Base-by-base conservation (phyloP, 2,329 filamentous ascomycete genomes). In the Pseudogymnoascus sp. region DNA sequence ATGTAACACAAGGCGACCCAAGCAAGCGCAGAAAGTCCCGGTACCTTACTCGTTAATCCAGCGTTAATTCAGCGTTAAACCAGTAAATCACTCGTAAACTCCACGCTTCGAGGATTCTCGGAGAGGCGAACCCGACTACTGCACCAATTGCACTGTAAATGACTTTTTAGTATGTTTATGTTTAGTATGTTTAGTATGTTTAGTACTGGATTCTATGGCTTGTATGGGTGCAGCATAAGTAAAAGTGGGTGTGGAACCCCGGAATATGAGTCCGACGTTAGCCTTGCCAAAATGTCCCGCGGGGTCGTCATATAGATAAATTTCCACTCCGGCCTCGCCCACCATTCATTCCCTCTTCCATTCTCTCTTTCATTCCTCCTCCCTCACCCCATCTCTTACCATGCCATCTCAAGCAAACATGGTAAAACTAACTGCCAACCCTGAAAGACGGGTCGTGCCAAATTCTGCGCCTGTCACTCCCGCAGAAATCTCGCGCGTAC, bases 401-500 rank as follows among this genome's bases (percentile, higher is more conserved):
- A 56, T 56, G 50, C 50, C 50, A 33, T 56, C 50, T 12, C 50
- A 10, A 56, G 50, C 50, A 56, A 56, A 33, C 50, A 56, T 56
- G 50, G 50, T 56, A 18, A 56, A 56, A 56, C 28, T 33, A 1
- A 18, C 50, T 56, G 50, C 50, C n/a, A 56, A 56, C 50, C 28
- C 50, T 18, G 50, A 56, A 16, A 56, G 50, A 56, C 25, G 50
- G 50, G 25, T 25, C 44, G 5, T 56, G 10, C 28, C 50, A 56
- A 56, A 56, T 56, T 56, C 50, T 56, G 50, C 50, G 25, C 50
- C 50, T 1, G 50, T 56, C 25, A 56, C 50, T 16, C 50, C 50
- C 2, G 50, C 8, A 62, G 64, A 35, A 67, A 64, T 47, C 37
- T 56, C 35, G 67, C 65, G 16, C 61, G 44, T 18, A 66, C 65